Conservation (phyloP, 2,329 filamentous ascomycete genomes). For the Aspergillus viridinutans region DNA sequence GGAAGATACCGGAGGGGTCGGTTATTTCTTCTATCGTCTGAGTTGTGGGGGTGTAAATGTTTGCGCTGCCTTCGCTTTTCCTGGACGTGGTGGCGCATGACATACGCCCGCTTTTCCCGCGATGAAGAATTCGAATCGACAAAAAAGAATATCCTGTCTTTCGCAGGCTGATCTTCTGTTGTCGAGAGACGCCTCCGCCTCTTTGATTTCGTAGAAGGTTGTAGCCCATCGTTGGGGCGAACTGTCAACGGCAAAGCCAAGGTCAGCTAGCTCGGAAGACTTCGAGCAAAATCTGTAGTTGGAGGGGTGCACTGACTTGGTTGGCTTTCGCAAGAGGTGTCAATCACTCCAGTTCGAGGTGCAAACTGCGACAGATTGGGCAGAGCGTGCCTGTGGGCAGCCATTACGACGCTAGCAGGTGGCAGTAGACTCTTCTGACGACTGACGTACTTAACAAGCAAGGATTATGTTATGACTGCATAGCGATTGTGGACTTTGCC, state of each 20-base stretch:
- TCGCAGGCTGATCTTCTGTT: constrained; percentile 16
- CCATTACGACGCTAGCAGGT: constrained; percentile 12
- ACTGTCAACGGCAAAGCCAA: constrained; percentile 11
- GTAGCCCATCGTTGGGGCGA: constrained; percentile 12
- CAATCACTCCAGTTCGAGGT: constrained; percentile 4
- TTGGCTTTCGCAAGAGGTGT: constrained; percentile 6
- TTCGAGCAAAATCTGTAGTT: background rate
- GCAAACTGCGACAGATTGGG: constrained; percentile 13
- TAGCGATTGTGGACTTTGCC: constrained; percentile 6
- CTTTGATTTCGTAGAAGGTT: constrained; percentile 17
- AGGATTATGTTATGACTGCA: constrained; percentile 11
- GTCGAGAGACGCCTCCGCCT: constrained; percentile 25
- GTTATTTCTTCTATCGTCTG: constrained; percentile 11
- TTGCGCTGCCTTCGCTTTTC: constrained; percentile 35
- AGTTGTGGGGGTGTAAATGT: constrained; percentile 17
- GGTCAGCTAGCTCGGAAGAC: constrained; percentile 6
- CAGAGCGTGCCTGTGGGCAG: constrained; percentile 13
- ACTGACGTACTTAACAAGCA: constrained; percentile 4
- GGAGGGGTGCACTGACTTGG: constrained; percentile 14
- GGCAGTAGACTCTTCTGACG: background rate
- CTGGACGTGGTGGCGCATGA: constrained; percentile 44
- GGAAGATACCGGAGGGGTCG: constrained; percentile 18
- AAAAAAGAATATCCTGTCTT: constrained; percentile 38
- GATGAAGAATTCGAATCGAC: constrained; percentile 39
- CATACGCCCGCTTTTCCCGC: constrained; percentile 41